Percentiles rank a stretch among this genome's conserved stretches.
Evolutionary conservation across 306 rosid species (phyloP).

Genomic region (Cucumis melo): DNA sequence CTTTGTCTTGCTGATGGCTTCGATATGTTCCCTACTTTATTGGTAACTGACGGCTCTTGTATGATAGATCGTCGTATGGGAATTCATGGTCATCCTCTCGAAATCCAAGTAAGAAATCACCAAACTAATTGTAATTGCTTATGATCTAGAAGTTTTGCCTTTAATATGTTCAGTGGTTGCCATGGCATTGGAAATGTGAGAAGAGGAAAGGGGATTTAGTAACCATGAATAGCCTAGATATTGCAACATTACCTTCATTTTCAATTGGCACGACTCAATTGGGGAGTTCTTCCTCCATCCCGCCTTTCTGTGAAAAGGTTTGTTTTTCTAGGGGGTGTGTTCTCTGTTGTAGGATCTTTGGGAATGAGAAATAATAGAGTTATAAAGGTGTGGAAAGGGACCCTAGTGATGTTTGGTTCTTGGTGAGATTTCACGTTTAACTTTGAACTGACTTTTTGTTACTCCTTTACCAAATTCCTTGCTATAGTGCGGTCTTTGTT

Average conservation of each 20-base stretch:
- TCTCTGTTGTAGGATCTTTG: too few relatives aligned
- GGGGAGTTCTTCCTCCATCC: too few relatives aligned
- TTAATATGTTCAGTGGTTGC: neutral
- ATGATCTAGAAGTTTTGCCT: neutral
- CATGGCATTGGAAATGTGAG: neutral
- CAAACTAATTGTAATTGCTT: neutral
- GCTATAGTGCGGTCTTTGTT: too few relatives aligned
- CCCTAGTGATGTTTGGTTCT: too few relatives aligned
- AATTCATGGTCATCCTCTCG: slow-evolving; percentile 84
- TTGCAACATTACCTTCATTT: neutral
- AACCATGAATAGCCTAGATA: neutral
- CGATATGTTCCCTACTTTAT: slow-evolving; percentile 81
- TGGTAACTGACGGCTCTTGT: slow-evolving; percentile 83
- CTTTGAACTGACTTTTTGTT: too few relatives aligned
- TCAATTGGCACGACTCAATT: neutral
- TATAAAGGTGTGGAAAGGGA: too few relatives aligned
- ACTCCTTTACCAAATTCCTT: too few relatives aligned
- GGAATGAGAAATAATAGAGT: too few relatives aligned
- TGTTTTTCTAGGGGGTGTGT: too few relatives aligned
- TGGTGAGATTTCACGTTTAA: too few relatives aligned
- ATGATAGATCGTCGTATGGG: slow-evolving; percentile 97
- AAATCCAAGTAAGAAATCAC: slow-evolving; percentile 47
- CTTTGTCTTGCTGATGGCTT: slow-evolving; percentile 85
- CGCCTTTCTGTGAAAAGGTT: too few relatives aligned
- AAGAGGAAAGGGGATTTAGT: neutral